Evolutionary conservation across 768 basidiomycete genomes (phyloP), one percentile per base, ranked within the genome.

Genomic region (Plicaturopsis crispa): DNA sequence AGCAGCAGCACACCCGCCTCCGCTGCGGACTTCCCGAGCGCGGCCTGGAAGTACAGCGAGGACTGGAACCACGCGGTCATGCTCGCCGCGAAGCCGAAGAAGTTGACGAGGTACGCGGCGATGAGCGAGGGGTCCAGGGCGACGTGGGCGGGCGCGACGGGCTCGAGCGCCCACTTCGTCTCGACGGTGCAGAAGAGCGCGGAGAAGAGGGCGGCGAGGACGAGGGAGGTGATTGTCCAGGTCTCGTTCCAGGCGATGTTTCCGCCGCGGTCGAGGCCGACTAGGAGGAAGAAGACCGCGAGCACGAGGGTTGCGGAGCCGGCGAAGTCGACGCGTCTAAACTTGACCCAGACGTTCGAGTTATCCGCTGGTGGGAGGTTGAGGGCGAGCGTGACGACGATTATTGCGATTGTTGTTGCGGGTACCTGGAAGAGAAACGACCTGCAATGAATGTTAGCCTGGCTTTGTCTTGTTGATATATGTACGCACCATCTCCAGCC

Each of bases 371-470:
- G 59, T 0, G 79, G 79, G 11, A 80, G 65, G 39, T 69, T 63
- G n/a, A 84, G 69, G 8, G 70, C 62, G 26, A 78, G 39, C 4
- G 61, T 57, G n/a, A 81, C 78, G 11, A 72, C 56, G 12, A 66
- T 41, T 33, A 78, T 69, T 3, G 79, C 80, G 13, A 77, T 38
- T 14, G 74, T 24, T 7, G 73, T 67, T 22, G 77, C 48, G 1
- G 80, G 80, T 1, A 78, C 70, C 62, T 80, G 78, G 6, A 76
- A 47, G 4, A 77, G 58, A 61, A 80, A 82, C 0, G 72, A 66
- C 75, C 73, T 75, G 30, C 8, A 11, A 23, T 28, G 20, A 35
- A 17, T 20, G 18, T 32, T 6, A 35, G 30, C 21, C 31, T 14
- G 16, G 36, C 2, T 17, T 24, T 23, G 18, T 14, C 20, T 11